phyloP scores from a whole-genome alignment of 495 filamentous ascomycete species.

The Copromyces sp. region DNA sequence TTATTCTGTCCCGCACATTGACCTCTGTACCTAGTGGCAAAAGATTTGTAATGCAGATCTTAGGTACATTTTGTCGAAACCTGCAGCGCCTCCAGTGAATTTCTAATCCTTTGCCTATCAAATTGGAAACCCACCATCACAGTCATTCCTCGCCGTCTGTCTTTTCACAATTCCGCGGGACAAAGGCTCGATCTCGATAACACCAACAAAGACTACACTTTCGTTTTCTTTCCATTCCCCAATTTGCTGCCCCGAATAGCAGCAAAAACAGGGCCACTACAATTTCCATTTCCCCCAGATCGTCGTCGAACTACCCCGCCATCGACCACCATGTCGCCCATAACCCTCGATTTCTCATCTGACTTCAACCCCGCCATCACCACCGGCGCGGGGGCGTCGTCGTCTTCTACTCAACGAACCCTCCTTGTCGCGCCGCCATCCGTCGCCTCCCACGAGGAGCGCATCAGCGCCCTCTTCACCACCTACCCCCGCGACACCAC shows the following conservation, averaged over 20 bases:
- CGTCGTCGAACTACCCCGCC: background rate
- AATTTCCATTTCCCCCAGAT: background rate
- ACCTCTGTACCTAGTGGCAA: conserved; percentile 7
- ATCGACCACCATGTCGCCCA: conserved; percentile 15
- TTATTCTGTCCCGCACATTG: background rate
- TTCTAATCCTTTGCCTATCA: background rate
- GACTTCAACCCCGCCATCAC: conserved; percentile 20
- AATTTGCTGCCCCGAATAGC: background rate
- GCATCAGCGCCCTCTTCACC: conserved; percentile 33
- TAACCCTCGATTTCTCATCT: conserved; percentile 16
- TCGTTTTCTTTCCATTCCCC: background rate
- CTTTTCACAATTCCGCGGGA: background rate
- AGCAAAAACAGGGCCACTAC: background rate
- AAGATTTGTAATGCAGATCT: conserved; percentile 17
- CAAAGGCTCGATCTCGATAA: background rate
- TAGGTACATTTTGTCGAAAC: conserved; percentile 9
- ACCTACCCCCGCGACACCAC: conserved; percentile 55
- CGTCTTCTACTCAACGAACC: conserved; percentile 25
- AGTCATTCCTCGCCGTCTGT: conserved; percentile 1
- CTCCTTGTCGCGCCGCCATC: conserved; percentile 47
- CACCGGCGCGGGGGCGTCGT: conserved; percentile 3
- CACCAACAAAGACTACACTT: background rate
- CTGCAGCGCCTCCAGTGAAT: background rate
- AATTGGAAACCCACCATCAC: conserved; percentile 4
- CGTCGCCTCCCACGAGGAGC: conserved; percentile 39